Evolutionary conservation across 2,329 filamentous ascomycete species (phyloP).

Genomic region (Aspergillus alliaceus): DNA sequence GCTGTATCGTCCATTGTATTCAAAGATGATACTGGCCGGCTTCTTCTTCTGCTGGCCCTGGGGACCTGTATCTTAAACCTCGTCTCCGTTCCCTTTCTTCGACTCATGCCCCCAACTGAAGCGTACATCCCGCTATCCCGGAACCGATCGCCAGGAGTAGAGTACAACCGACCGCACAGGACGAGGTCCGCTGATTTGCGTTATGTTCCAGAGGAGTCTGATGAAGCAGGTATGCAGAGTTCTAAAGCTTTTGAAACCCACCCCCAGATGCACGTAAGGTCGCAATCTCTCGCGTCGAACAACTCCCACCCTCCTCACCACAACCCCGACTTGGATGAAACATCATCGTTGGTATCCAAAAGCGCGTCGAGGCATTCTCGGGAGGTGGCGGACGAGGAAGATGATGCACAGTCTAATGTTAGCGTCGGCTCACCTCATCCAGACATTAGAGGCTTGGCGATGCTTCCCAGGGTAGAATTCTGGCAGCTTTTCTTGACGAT

Average conservation of each 20-base stretch:
- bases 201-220: slow-evolving; percentile 22
- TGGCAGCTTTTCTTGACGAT: slow-evolving; percentile 89
- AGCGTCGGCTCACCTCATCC: slow-evolving; percentile 72
- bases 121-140: slow-evolving; percentile 44
- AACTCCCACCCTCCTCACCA: slow-evolving; percentile 23
- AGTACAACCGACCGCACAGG: slow-evolving; percentile 34
- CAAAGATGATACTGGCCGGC: slow-evolving; percentile 77
- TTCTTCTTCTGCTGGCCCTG: slow-evolving; percentile 75
- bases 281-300: slow-evolving; percentile 31
- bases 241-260: slow-evolving; percentile 31
- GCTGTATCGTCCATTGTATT: slow-evolving; percentile 73
- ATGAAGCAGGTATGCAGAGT: slow-evolving; percentile 40
- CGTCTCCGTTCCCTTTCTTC: slow-evolving; percentile 79
- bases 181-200: slow-evolving; percentile 32
- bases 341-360: slow-evolving; percentile 75
- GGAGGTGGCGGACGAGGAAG: slow-evolving; percentile 40
- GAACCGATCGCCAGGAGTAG: slow-evolving; percentile 24
- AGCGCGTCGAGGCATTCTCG: slow-evolving; percentile 54
- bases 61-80: slow-evolving; percentile 78
- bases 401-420: slow-evolving; percentile 57
- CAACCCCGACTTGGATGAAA: slow-evolving; percentile 63
- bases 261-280: slow-evolving; percentile 26
- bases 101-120: slow-evolving; percentile 63
- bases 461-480: slow-evolving; percentile 74
- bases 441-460: slow-evolving; percentile 84